Conservation (phyloP, 2,329 filamentous ascomycete genomes). For the Geosmithia putterillii region DNA sequence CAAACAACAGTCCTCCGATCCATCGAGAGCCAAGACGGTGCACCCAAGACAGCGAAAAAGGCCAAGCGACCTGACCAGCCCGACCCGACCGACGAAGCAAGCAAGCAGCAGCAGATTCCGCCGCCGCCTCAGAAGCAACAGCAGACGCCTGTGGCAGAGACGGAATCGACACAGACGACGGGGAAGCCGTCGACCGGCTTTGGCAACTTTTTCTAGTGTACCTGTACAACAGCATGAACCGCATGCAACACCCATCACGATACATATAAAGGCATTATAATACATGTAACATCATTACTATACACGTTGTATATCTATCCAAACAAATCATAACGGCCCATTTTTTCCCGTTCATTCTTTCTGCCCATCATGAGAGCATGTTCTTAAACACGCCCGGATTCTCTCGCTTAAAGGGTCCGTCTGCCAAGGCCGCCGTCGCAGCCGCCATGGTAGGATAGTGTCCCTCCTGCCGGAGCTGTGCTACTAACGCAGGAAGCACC, state of each 20-base stretch:
- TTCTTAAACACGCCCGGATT: conserved; percentile 38
- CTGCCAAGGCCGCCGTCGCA: neutral
- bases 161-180: conserved; percentile 7
- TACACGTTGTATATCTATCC: neutral
- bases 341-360: neutral
- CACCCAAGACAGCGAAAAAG: conserved; percentile 32
- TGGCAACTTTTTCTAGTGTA: conserved; percentile 36
- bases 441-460: conserved; percentile 1
- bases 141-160: conserved; percentile 6
- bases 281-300: neutral
- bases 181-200: conserved; percentile 15
- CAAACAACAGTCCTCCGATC: conserved; percentile 44
- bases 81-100: conserved; percentile 10
- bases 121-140: conserved; percentile 10
- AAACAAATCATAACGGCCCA: too few relatives aligned
- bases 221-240: too few relatives aligned
- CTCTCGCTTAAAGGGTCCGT: conserved; percentile 2
- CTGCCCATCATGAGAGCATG: conserved; percentile 39
- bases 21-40: conserved; percentile 50
- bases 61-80: conserved; percentile 15
- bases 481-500: conserved; percentile 44
- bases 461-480: conserved; percentile 28
- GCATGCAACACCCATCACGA: conserved; percentile 2
- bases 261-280: neutral
- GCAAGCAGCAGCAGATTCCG: conserved; percentile 7